Base-by-base conservation (phyloP, 2,329 filamentous ascomycete genomes). In the Penicillium decumbens region DNA sequence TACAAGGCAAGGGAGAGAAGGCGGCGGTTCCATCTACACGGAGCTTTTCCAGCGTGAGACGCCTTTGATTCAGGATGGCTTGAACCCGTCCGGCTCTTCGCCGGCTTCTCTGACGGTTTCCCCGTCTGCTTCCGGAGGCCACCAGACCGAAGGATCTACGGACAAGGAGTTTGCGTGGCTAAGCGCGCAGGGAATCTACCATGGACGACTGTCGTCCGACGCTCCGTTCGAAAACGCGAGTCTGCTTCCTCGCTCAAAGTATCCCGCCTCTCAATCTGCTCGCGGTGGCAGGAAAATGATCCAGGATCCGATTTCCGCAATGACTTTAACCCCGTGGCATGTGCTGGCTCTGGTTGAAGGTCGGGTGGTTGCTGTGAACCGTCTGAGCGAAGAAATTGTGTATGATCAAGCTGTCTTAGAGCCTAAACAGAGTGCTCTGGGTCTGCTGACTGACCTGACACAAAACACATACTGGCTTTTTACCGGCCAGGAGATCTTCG, bases 381-480 rank as follows among this genome's bases (percentile, higher is more conserved):
- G 90, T 28, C 79, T 98, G 41, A 93, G 91, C 35, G 89, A 92
- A 25, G 82, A 85, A 44, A 77, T 92, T 41, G 87, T 95, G 1
- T 95, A 93, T 60, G 89, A 96, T 66, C 90, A 97, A 69, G 78
- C 84, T 20, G 86, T 98, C 4, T 76, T 97, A 12, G 87, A 92
- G 47, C 80, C 83, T 4, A 88, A 87, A 0, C 88, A 95, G 61
- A 84, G 79, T 61, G 83, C 85, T 4, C 75, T 98, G n/a, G 90
- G 88, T 0, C 80, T 98, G 15, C 85, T 90, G 43, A 85, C 92
- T 7, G 93, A 98, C 69, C 80, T 87, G 53, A 92, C 93, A 68
- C 95, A 96, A 75, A 95, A 92, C 64, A 98, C 93, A 0, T 96
- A 92, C 66, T 98, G 95, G 93, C 79, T 98, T 2, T 95, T 97